Conservation (phyloP, 345 rosid species). For the Melaleuca alternifolia region DNA sequence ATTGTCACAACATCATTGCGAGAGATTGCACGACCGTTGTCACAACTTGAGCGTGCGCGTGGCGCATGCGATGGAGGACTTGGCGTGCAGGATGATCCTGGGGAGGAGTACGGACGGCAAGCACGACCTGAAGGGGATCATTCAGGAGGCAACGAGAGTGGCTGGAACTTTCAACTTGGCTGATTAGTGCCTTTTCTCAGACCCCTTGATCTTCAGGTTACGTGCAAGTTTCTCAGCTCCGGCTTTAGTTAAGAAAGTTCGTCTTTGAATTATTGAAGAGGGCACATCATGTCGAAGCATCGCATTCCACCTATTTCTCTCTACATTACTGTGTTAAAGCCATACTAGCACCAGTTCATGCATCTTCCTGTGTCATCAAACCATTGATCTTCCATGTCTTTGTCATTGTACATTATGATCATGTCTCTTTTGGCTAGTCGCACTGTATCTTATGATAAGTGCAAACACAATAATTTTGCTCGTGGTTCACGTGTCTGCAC, state of each 20-base stretch:
- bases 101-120: not conserved
- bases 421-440: no score
- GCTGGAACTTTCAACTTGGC: not conserved
- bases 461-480: not conserved
- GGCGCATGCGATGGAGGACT: not conserved
- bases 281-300: no score
- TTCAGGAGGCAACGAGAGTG: not conserved
- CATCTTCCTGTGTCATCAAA: not conserved
- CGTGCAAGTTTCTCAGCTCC: no score
- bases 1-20: conserved; percentile 83
- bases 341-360: not conserved
- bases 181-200: not conserved
- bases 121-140: not conserved
- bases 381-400: not conserved
- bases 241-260: no score
- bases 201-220: not conserved
- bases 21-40: conserved; percentile 83
- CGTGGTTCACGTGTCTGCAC: not conserved
- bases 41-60: not conserved
- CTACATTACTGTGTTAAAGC: not conserved
- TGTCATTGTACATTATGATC: not conserved
- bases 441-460: no score
- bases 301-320: not conserved
- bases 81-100: not conserved
- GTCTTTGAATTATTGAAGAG: no score